phyloP scores from a whole-genome alignment of 352 stramenopile genomes.

The Phytophthora uliginosa region DNA sequence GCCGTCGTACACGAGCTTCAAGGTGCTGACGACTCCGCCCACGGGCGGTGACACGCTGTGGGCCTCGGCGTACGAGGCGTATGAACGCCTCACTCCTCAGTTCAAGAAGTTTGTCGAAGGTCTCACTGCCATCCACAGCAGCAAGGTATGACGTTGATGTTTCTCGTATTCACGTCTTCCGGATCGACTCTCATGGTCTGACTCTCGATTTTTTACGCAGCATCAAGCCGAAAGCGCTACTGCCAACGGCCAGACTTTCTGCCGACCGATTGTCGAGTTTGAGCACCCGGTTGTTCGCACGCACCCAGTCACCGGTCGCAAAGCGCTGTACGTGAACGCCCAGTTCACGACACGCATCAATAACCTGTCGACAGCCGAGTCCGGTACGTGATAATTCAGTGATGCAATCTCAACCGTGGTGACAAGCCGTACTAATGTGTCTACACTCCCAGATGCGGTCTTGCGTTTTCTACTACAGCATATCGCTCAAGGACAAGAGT shows the following conservation, averaged over 20 bases:
- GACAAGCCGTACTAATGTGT: not conserved
- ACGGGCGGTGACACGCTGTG: slow-evolving; percentile 57
- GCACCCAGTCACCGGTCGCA: slow-evolving; percentile 39
- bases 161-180: not conserved
- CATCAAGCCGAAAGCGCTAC: slow-evolving; percentile 20
- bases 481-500: slow-evolving; percentile 28
- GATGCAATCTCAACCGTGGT: not conserved
- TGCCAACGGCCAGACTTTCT: slow-evolving; percentile 32
- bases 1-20: slow-evolving; percentile 38
- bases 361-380: slow-evolving; percentile 46
- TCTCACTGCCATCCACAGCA: slow-evolving; percentile 58
- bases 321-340: slow-evolving; percentile 49
- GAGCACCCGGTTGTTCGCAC: slow-evolving; percentile 57
- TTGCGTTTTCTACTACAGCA: slow-evolving; percentile 25
- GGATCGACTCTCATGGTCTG: not conserved
- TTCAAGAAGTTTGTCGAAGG: slow-evolving; percentile 54
- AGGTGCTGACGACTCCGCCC: slow-evolving; percentile 39
- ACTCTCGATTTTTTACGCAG: slow-evolving; percentile 3
- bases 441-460: slow-evolving; percentile 13
- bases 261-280: slow-evolving; percentile 42
- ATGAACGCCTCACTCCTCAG: slow-evolving; percentile 54
- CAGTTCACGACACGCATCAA: slow-evolving; percentile 54
- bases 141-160: slow-evolving; percentile 35
- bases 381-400: slow-evolving; percentile 24
- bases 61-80: slow-evolving; percentile 56